Base-by-base conservation (phyloP, 164 flowering plant genomes). In the Dillenia turbinata region DNA sequence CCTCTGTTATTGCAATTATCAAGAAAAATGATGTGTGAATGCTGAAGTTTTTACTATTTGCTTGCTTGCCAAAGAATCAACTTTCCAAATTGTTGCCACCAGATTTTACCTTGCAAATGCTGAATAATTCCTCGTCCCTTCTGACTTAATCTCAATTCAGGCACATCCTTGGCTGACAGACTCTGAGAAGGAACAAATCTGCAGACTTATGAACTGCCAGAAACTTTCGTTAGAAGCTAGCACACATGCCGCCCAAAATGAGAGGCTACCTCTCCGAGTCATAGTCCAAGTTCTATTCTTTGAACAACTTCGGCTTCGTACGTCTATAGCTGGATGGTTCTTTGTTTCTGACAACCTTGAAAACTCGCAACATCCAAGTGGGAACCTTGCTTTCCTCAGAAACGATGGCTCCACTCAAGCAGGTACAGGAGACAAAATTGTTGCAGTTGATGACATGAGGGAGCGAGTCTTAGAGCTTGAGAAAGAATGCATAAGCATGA, bases 201-300 rank as follows among this genome's bases (percentile, higher is more conserved):
- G 92, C 79, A 74, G 88, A 69, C 81, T 87, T 47, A 76, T 87
- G 88, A 78, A 85, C 78, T 87, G 85, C 69, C 92, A 87, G 77
- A 85, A 87, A 70, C 82, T 87, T 15, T 85, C 92, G 16, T 56
- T 87, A 50, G 92, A 87, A 60, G 92, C 86, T 33, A 78, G 86
- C 81, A 84, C 86, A 5, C 92, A 86, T 50, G 92, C 89, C 11
- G 86, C 92, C 11, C 89, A 85, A 65, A 87, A 87, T 50, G 92
- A 83, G 72, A 71, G 92, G 73, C 77, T 87, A 16, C 92, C 92
- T 8, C 82, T 87, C 6, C 66, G 89, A 61, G 88, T 85, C 22
- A 79, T 87, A 0, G 86, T 87, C 26, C 92, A 87, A 71, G 84
- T 87, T 47, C 79, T 87, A 4, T 87, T 85, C 79, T 87, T 85